Evolutionary conservation across 163 green algal species (phyloP), one percentile per base, ranked within the genome.

Genomic region (Chloromonas sp.): DNA sequence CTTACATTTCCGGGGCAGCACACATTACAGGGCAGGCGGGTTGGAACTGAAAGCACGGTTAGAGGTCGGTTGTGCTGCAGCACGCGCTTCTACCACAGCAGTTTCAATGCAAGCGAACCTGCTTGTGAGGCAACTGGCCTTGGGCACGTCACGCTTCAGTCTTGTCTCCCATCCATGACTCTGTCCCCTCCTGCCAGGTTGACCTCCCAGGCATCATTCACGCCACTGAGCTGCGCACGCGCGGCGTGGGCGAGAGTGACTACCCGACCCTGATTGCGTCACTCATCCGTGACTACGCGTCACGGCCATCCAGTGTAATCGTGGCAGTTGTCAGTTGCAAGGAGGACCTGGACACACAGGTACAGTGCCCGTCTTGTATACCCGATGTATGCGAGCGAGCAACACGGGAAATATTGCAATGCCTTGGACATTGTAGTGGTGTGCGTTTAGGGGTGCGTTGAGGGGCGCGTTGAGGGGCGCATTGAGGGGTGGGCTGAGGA

Each of bases 161-260:
- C 36, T 36, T 36, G 36, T 36, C 36, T 36, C 36, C 36, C 36
- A 36, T 36, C 36, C 71, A 36, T 3, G 71, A 3, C 71, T 36
- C 5, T 79, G 5, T 79, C 14, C 71, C 14, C 71, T 5, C 71
- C 71, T 58, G 2, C 13, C 79, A 83, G 79, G 70, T 89, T 0
- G 86, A 87, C 78, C 62, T 87, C 36, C 84, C 84, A 5, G 84
- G 84, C 84, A 87, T 87, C 84, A 87, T 87, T 80, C 83, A 83
- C 60, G 61, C 60, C 57, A n/a, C 58, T 15, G 81, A 84, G 77
- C 15, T 2, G 8, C 58, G 58, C 14, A 14, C 3, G 2, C 58
- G 2, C 2, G 61, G 61, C n/a, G 15, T 8, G 1, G 14, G 14
- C 2, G 1, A 1, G 2, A 13, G 14, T 15, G 81, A 82, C 14